Conservation (phyloP, 1,284 basidiomycete species). For the Gymnopus androsaceus region DNA sequence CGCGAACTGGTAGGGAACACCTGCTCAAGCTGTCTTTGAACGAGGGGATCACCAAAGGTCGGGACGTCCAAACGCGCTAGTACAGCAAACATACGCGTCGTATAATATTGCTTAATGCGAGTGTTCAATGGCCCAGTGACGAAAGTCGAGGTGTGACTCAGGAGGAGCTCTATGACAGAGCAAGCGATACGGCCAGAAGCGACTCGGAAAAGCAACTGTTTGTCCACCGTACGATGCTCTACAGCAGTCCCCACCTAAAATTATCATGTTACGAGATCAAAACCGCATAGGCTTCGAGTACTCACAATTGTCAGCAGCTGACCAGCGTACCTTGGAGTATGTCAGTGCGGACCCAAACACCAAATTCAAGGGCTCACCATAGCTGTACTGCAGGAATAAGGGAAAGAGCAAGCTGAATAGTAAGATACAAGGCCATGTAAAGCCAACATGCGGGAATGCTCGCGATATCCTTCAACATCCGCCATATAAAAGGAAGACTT, state of each 20-base stretch:
- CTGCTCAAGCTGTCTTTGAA: slow-evolving; percentile 67
- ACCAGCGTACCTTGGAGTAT: slow-evolving; percentile 58
- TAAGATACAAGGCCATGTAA: slow-evolving; percentile 49
- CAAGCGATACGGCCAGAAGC: slow-evolving; percentile 57
- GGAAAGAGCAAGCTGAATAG: slow-evolving; percentile 46
- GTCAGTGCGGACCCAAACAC: not conserved
- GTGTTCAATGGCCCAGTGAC: slow-evolving; percentile 52
- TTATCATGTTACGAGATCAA: not conserved
- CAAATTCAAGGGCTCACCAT: slow-evolving; percentile 45
- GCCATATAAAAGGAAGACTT: slow-evolving; percentile 61
- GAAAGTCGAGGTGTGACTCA: slow-evolving; percentile 39
- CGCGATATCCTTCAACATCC: slow-evolving; percentile 66
- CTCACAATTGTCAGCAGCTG: slow-evolving; percentile 67
- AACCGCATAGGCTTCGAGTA: slow-evolving; percentile 4
- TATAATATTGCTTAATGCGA: slow-evolving; percentile 63
- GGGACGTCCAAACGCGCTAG: slow-evolving; percentile 74
- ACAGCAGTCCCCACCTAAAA: slow-evolving; percentile 66
- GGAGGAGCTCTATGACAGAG: slow-evolving; percentile 45
- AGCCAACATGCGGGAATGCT: slow-evolving; percentile 53
- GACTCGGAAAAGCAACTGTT: slow-evolving; percentile 53
- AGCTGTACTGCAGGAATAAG: slow-evolving; percentile 65
- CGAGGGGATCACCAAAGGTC: slow-evolving; percentile 67
- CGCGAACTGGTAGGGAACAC: slow-evolving; percentile 39
- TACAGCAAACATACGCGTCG: slow-evolving; percentile 63
- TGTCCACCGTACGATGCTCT: slow-evolving; percentile 66